phyloP scores from a whole-genome alignment of 768 basidiomycete genomes.

The Butyriboletus loyo region DNA sequence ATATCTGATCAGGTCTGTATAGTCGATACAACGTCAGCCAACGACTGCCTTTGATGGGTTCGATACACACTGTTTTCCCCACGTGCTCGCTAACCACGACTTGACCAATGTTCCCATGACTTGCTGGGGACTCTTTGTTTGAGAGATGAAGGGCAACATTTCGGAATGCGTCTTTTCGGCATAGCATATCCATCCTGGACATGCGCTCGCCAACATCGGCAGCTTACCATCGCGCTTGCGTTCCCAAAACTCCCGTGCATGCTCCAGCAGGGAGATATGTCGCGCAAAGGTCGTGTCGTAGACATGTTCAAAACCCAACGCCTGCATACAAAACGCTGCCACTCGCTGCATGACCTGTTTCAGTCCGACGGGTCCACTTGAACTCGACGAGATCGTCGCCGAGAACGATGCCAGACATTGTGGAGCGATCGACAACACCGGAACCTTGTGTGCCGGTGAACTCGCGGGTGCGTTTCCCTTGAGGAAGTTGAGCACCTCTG shows the following conservation, averaged over 20 bases:
- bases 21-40: slow-evolving; percentile 1
- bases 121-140: slow-evolving; percentile 90
- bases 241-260: slow-evolving; percentile 77
- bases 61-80: slow-evolving; percentile 63
- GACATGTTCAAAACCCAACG: slow-evolving; percentile 75
- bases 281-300: slow-evolving; percentile 96
- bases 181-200: slow-evolving; percentile 99
- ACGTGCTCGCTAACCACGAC: slow-evolving; percentile 69
- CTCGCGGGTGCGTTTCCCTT: slow-evolving; percentile 46
- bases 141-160: slow-evolving; percentile 86
- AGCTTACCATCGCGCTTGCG: slow-evolving; percentile 48
- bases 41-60: neutral
- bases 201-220: slow-evolving; percentile 94
- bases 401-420: slow-evolving; percentile 83
- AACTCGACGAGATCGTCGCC: slow-evolving; percentile 51
- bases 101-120: slow-evolving; percentile 94
- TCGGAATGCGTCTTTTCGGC: slow-evolving; percentile 96
- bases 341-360: slow-evolving; percentile 67
- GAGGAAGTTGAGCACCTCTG: slow-evolving; percentile 84
- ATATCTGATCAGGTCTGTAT: slow-evolving; percentile 77
- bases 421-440: slow-evolving; percentile 86
- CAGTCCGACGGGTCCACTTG: slow-evolving; percentile 44
- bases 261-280: slow-evolving; percentile 80
- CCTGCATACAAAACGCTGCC: slow-evolving; percentile 61
- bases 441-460: slow-evolving; percentile 45